phyloP scores from a whole-genome alignment of 805 yeast genomes.

The Torulaspora delbrueckii region DNA sequence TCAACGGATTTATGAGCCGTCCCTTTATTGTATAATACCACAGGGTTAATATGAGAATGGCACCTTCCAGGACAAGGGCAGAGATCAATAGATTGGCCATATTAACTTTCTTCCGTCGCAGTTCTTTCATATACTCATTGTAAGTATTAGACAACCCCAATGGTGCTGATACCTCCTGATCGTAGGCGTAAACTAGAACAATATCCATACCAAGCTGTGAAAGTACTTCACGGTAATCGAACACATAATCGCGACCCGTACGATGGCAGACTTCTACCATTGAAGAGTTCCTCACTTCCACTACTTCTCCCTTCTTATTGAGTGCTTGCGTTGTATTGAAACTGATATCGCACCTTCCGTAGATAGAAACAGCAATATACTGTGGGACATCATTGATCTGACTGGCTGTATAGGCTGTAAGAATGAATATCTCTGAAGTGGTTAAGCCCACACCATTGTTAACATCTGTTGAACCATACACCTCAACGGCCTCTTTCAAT shows the following conservation, averaged over 20 bases:
- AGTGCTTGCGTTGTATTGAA: conserved; percentile 10
- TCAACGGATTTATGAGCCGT: conserved; percentile 17
- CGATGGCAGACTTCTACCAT: conserved; percentile 14
- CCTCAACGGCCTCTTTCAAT: conserved; percentile 24
- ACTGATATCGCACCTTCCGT: conserved; percentile 26
- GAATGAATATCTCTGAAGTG: conserved; percentile 28
- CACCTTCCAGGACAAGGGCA: conserved; percentile 12
- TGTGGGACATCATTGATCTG: conserved; percentile 28
- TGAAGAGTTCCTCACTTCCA: conserved; percentile 16
- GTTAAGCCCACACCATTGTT: conserved; percentile 32
- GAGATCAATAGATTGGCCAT: conserved; percentile 20
- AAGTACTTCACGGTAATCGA: conserved; percentile 29
- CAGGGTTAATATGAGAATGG: conserved; percentile 14
- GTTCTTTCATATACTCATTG: conserved; percentile 11
- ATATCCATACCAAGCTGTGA: conserved; percentile 26
- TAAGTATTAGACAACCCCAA: conserved; percentile 10
- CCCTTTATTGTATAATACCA: conserved; percentile 31
- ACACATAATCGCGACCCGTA: conserved; percentile 20
- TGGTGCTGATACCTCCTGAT: conserved; percentile 4
- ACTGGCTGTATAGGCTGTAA: conserved; percentile 26
- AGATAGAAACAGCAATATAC: conserved; percentile 24
- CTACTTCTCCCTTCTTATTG: conserved; percentile 7
- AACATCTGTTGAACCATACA: conserved; percentile 21
- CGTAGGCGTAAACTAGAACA: conserved; percentile 31
- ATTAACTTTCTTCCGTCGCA: conserved; percentile 14